Evolutionary conservation across 2,329 filamentous ascomycete species (phyloP), one percentile per base, ranked within the genome.

Genomic region (Verticillium albo-atrum): DNA sequence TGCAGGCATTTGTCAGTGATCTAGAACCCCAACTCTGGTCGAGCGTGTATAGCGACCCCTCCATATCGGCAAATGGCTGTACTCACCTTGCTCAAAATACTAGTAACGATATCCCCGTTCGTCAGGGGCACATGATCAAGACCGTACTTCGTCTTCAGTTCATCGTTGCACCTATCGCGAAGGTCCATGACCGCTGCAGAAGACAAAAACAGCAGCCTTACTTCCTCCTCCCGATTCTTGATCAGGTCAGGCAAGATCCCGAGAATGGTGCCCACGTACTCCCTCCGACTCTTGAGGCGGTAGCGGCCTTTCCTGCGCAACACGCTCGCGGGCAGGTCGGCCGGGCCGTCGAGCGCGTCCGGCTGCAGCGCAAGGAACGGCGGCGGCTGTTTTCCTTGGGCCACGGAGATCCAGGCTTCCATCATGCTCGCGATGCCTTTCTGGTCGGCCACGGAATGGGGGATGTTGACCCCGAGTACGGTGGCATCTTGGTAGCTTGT

Each of bases 371-470:
- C 28, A 6, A 65, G 9, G 28, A 67, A 66, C n/a, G 60, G 51
- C 2, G 53, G 15, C 3, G 65, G 66, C 15, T 58, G n/a, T 25
- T 55, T 54, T 25, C 64, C 66, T 6, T 57, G 28, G 4, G 62
- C 60, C 3, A 67, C 54, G 6, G 60, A 27, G 3, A 66, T 56
- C 66, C 66, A 68, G 6, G 66, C 61, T 17, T 50, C 53, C 34
- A 67, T 53, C 26, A 67, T 25, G 50, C 62, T 65, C 14, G 58
- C 64, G 50, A 51, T 60, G 9, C 66, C 66, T 54, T 65, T 58
- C 51, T 65, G 62, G 42, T 68, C 66, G 54, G 55, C 50, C 2
- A 67, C 62, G n/a, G 59, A 51, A 57, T 68, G 66, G 4, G 63
- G 66, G 14, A 66, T 25, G 56, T 61, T 68, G n/a, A 61, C 32